phyloP scores from a whole-genome alignment of 2,329 filamentous ascomycete genomes.

The Phialophora verrucosa region DNA sequence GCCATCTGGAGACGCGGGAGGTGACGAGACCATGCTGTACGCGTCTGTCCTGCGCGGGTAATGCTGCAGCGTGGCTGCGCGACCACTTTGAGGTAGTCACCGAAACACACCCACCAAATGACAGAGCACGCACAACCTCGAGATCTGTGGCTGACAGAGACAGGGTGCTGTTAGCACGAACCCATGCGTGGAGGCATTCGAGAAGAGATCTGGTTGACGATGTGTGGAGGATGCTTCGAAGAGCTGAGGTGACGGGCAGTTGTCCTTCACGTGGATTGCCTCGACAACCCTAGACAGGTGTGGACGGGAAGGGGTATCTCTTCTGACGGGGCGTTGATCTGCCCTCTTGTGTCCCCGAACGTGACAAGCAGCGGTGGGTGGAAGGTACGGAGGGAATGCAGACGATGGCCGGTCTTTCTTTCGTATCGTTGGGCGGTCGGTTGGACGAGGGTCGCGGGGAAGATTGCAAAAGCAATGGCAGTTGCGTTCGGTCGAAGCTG shows the following conservation, averaged over 20 bases:
- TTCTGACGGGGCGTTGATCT: neutral
- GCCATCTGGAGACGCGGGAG: conserved; percentile 38
- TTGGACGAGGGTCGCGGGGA: neutral
- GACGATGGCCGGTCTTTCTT: neutral
- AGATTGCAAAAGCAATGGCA: neutral
- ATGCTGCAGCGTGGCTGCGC: conserved; percentile 7
- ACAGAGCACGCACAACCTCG: conserved; percentile 23
- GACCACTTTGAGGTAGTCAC: conserved; percentile 12
- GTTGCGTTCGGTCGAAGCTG: neutral
- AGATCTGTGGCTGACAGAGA: conserved; percentile 8
- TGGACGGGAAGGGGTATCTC: neutral
- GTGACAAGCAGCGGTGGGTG: neutral
- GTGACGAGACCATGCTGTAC: conserved; percentile 35
- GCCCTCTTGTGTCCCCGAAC: neutral
- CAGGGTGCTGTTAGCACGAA: conserved; percentile 27
- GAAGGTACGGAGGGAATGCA: neutral
- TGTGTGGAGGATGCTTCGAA: neutral
- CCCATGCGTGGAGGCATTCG: conserved; percentile 10
- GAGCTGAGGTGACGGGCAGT: neutral
- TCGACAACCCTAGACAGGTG: neutral
- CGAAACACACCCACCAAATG: conserved; percentile 6
- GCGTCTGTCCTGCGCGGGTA: conserved; percentile 1
- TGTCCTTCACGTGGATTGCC: neutral
- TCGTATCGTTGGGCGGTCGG: neutral
- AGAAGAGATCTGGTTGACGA: conserved; percentile 8